These are phyloP conservation scores for Hibiscus syriacus DNA, from an alignment of 345 rosid genomes.

Conservation along the genomic window DNA sequence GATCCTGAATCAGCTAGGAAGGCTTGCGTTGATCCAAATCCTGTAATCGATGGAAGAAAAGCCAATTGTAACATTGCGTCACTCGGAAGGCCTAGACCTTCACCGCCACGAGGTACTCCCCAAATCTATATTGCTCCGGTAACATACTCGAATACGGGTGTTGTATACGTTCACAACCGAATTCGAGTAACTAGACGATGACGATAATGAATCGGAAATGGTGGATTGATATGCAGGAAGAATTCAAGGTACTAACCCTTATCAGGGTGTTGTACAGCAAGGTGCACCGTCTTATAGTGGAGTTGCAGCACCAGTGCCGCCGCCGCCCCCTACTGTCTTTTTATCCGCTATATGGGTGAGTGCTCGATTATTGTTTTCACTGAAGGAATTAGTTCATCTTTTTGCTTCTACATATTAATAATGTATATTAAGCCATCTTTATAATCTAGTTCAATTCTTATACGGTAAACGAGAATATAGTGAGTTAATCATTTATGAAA, in stretches of 20 bases:
- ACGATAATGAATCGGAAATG: background rate
- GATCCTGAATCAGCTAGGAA: slow-evolving; percentile 82
- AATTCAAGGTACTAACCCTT: background rate
- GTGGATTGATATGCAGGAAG: slow-evolving; percentile 33
- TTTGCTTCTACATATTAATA: background rate
- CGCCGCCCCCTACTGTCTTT: slow-evolving; percentile 21
- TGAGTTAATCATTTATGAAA: too few relatives aligned
- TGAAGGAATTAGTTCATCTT: background rate
- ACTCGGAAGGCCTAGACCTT: slow-evolving; percentile 74
- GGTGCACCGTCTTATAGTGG: slow-evolving; percentile 43
- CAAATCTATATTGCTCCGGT: background rate
- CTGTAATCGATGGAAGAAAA: slow-evolving; percentile 80
- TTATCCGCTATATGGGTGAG: slow-evolving; percentile 58
- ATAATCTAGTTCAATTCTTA: too few relatives aligned
- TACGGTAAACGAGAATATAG: too few relatives aligned
- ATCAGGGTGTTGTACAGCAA: background rate
- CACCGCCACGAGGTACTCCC: slow-evolving; percentile 62
- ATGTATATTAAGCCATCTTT: background rate
- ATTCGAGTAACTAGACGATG: background rate
- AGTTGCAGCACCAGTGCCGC: slow-evolving; percentile 31
- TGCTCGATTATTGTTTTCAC: slow-evolving; percentile 9
- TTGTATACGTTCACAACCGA: background rate
- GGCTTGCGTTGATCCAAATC: slow-evolving; percentile 77
- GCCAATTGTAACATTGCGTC: slow-evolving; percentile 95
- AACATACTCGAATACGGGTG: background rate